Evolutionary conservation across 2,329 filamentous ascomycete species (phyloP).

Genomic region (Exophiala alcalophila): DNA sequence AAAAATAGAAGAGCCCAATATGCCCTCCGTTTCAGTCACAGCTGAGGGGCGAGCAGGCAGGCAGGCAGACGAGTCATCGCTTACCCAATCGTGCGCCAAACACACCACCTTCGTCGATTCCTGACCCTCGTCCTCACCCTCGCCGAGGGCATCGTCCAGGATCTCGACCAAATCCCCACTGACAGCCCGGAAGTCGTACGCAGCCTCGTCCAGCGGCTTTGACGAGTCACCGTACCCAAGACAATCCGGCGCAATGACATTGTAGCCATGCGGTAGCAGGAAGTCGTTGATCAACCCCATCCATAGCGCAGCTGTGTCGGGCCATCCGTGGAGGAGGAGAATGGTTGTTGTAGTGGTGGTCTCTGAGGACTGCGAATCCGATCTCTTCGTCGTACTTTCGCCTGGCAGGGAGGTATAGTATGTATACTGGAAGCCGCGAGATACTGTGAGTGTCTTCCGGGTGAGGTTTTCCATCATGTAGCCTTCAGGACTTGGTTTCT

Average conservation of each 20-base stretch:
- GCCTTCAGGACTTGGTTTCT: too few relatives aligned
- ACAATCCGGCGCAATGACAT: slow-evolving; percentile 40
- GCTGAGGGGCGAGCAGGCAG: too few relatives aligned
- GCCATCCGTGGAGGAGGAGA: slow-evolving; percentile 51
- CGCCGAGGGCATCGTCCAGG: slow-evolving; percentile 40
- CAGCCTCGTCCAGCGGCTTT: slow-evolving; percentile 40
- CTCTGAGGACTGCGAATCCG: too few relatives aligned
- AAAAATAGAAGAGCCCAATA: too few relatives aligned
- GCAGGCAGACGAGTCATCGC: too few relatives aligned
- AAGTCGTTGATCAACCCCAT: slow-evolving; percentile 38
- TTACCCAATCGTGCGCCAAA: slow-evolving; percentile 48
- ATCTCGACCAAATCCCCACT: slow-evolving; percentile 42
- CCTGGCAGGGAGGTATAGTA: slow-evolving; percentile 38
- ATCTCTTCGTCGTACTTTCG: slow-evolving; percentile 25
- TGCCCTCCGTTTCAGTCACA: too few relatives aligned
- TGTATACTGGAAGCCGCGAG: slow-evolving; percentile 36
- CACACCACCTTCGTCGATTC: slow-evolving; percentile 38
- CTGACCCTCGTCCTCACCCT: slow-evolving; percentile 37
- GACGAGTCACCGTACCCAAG: slow-evolving; percentile 43
- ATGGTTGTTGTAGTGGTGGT: slow-evolving; percentile 36
- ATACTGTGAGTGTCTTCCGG: slow-evolving; percentile 15
- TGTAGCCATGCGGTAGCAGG: slow-evolving; percentile 41
- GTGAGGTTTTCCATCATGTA: slow-evolving; percentile 16
- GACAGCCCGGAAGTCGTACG: slow-evolving; percentile 39
- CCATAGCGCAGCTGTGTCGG: slow-evolving; percentile 48